Evolutionary conservation across 768 basidiomycete species (phyloP).

Genomic region (Lyophyllum shimeji): DNA sequence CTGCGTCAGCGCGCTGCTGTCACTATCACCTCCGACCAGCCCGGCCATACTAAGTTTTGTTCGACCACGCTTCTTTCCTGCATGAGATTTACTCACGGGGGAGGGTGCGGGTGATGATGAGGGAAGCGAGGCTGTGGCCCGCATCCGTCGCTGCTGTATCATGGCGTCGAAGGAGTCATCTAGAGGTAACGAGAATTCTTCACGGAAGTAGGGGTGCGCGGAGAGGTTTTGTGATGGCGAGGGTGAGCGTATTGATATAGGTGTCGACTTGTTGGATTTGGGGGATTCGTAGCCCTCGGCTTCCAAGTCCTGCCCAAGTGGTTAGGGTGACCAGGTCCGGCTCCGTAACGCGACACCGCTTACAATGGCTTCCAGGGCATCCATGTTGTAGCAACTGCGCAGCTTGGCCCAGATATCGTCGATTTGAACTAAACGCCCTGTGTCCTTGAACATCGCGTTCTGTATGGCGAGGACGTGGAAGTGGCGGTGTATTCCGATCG

Average conservation of each 20-base stretch:
- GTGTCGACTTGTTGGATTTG: slow-evolving; percentile 39
- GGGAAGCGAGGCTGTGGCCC: slow-evolving; percentile 62
- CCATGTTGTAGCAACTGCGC: slow-evolving; percentile 68
- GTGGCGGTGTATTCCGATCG: slow-evolving; percentile 80
- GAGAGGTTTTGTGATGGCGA: slow-evolving; percentile 69
- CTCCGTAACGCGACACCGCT: slow-evolving; percentile 25
- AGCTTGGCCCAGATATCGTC: slow-evolving; percentile 79
- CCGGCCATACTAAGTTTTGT: slow-evolving; percentile 68
- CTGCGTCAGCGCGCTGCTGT: slow-evolving; percentile 80
- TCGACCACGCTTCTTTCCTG: slow-evolving; percentile 40
- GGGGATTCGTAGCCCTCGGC: slow-evolving; percentile 43
- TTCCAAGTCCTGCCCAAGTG: slow-evolving; percentile 37
- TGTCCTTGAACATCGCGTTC: slow-evolving; percentile 69
- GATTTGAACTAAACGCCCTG: slow-evolving; percentile 55
- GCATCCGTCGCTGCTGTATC: slow-evolving; percentile 61
- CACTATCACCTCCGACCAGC: slow-evolving; percentile 79
- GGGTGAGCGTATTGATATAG: slow-evolving; percentile 60
- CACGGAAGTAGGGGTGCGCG: slow-evolving; percentile 69
- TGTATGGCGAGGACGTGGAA: slow-evolving; percentile 80
- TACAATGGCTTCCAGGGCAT: slow-evolving; percentile 70
- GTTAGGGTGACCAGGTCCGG: slow-evolving; percentile 16
- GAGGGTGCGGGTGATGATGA: slow-evolving; percentile 58
- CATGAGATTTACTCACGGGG: slow-evolving; percentile 30
- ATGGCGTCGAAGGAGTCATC: slow-evolving; percentile 62
- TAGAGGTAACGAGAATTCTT: slow-evolving; percentile 62